Evolutionary conservation across 352 stramenopile species (phyloP), one percentile per base, ranked within the genome.

Genomic region (Pseudoperonospora humuli): DNA sequence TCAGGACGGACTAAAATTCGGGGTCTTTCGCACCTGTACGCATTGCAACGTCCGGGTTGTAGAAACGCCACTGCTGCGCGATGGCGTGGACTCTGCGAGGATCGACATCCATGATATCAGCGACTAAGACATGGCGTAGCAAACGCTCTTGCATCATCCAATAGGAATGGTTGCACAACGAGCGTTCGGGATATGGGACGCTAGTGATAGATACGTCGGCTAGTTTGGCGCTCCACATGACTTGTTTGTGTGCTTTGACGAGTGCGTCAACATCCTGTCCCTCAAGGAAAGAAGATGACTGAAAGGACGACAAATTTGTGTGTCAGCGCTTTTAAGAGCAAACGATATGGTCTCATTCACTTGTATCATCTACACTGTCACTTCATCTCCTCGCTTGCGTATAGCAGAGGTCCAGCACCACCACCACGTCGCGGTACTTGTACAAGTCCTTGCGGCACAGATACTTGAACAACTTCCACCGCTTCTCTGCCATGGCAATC

Each of bases 381-480:
- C n/a, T n/a, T n/a, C n/a, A n/a, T n/a, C n/a, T n/a, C 28, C 6
- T 34, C 1, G 20, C 31, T 44, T 83, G 88, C 7, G 69, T 81
- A 54, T 89, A 89, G 32, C 80, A 77, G 14, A 92, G 65, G 1
- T 74, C 75, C 17, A 92, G 61, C 19, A 77, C 74, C 7, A 70
- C 65, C 48, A 92, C 80, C 41, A 92, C 77, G 14, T 68, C 77
- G 37, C 77, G 73, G 63, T 62, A 92, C 64, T 89, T 86, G 43
- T 70, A 53, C 50, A 92, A 51, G 46, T 92, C 77, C 63, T 89
- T 70, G 31, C 77, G 70, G 25, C 77, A 75, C 63, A 92, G 50
- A 57, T 88, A 92, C 64, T 87, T 84, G 49, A 92, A 67, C 41
- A 92, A 56, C 63, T 90, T 92, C 60, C 77, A 75, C 54, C 80